Percentiles rank a stretch among this genome's conserved stretches.
These are phyloP conservation scores for Trichocladium uniseriatum DNA, from an alignment of 495 filamentous ascomycete species.

Conservation along the genomic window DNA sequence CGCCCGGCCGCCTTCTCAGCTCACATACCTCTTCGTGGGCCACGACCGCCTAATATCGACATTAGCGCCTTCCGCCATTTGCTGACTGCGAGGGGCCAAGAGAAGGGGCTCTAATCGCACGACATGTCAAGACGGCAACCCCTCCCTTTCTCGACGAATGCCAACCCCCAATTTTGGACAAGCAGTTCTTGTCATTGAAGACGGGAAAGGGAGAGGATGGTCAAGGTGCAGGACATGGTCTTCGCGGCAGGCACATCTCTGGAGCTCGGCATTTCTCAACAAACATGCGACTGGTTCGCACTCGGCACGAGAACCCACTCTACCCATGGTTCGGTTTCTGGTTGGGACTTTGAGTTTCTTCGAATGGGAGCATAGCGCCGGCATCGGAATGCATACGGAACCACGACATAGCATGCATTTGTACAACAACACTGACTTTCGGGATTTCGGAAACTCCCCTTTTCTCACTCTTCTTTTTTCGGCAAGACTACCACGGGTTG, in stretches of 20 bases:
- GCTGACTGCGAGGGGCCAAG: conserved; percentile 4
- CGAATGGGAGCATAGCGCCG: conserved; percentile 19
- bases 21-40: conserved; percentile 39
- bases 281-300: background rate
- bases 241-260: background rate
- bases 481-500: conserved; percentile 3
- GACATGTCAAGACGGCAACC: background rate
- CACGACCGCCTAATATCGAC: conserved; percentile 38
- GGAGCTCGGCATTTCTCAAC: background rate
- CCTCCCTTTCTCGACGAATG: conserved; percentile 17
- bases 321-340: background rate
- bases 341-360: conserved; percentile 2
- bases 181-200: conserved; percentile 25
- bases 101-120: background rate
- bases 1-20: conserved; percentile 36
- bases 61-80: conserved; percentile 32
- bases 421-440: conserved; percentile 10
- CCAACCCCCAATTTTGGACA: conserved; percentile 12
- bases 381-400: conserved; percentile 14
- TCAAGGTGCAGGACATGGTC: background rate
- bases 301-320: background rate
- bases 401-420: conserved; percentile 12
- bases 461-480: conserved; percentile 4
- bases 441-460: background rate
- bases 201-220: conserved; percentile 5